phyloP scores from a whole-genome alignment of 2,329 filamentous ascomycete species.

The Cytospora mali region DNA sequence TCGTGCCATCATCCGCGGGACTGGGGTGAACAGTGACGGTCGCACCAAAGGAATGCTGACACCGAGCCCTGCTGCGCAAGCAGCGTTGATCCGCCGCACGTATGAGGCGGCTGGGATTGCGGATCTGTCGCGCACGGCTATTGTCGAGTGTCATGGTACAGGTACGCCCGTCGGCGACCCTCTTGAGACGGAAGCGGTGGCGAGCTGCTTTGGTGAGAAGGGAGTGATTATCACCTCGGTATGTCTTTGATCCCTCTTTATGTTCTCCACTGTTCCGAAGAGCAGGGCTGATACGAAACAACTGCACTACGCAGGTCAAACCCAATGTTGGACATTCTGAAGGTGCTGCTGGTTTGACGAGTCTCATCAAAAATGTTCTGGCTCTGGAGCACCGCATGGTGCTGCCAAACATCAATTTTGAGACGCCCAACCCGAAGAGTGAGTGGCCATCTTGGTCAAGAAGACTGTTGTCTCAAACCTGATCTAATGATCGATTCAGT shows the following conservation, averaged over 20 bases:
- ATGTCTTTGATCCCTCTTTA: not conserved
- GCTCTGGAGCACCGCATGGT: constrained; percentile 44
- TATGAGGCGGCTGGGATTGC: constrained; percentile 37
- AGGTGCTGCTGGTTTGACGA: constrained; percentile 45
- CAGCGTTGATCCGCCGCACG: constrained; percentile 36
- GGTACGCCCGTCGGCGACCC: constrained; percentile 41
- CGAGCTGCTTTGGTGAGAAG: constrained; percentile 34
- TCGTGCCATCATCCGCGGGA: constrained; percentile 43
- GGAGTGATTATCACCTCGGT: constrained; percentile 37
- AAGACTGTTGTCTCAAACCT: too few species aligned
- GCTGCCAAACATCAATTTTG: constrained; percentile 44
- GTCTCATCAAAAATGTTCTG: constrained; percentile 47
- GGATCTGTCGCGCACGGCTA: constrained; percentile 34
- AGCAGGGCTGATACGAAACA: not conserved
- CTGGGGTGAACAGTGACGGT: constrained; percentile 47
- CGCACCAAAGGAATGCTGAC: constrained; percentile 43
- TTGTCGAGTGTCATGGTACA: constrained; percentile 42
- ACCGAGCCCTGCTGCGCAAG: constrained; percentile 42
- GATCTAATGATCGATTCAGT: too few species aligned
- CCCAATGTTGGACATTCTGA: constrained; percentile 49
- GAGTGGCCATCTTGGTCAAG: too few species aligned
- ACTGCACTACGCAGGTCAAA: constrained; percentile 36
- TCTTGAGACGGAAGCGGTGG: constrained; percentile 40
- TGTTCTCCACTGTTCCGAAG: too few species aligned
- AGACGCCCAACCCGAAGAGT: constrained; percentile 36